Conservation (phyloP, 2,329 filamentous ascomycete genomes). For the Talaromyces sp. region DNA sequence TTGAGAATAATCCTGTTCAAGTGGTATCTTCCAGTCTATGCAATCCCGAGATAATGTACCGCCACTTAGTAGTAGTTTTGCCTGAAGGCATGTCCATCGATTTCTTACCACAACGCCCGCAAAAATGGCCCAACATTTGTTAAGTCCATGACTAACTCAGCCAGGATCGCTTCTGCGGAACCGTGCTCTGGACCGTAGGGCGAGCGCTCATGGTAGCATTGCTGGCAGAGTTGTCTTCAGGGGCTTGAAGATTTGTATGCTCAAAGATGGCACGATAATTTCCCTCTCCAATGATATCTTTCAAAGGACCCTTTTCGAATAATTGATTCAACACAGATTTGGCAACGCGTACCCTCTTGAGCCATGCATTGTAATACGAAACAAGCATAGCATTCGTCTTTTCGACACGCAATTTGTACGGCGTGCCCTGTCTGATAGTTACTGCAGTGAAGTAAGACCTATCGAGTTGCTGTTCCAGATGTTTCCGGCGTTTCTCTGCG, state of each 20-base stretch:
- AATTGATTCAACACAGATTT: not conserved
- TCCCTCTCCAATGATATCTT: slow-evolving; percentile 1
- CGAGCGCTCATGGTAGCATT: not conserved
- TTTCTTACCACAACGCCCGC: not conserved
- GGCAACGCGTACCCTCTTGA: not conserved
- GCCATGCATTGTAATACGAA: not conserved
- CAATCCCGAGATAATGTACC: not conserved
- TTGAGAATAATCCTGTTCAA: not conserved
- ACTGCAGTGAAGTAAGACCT: not conserved
- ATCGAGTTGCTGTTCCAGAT: slow-evolving; percentile 7
- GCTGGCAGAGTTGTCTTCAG: not conserved
- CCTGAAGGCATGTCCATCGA: not conserved
- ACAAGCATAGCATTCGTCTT: not conserved
- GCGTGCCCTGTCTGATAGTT: not conserved
- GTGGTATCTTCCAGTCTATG: not conserved
- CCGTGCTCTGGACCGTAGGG: not conserved
- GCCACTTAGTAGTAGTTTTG: not conserved
- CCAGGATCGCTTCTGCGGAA: slow-evolving; percentile 4
- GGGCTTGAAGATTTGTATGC: slow-evolving; percentile 1
- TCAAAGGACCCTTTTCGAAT: not conserved
- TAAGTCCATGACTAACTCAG: not conserved
- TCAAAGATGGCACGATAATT: not conserved
- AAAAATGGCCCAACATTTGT: not conserved
- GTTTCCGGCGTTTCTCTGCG: slow-evolving; percentile 1
- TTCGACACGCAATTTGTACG: not conserved